Conservation (phyloP, 1,139 yeast genomes). For the Candida sp. region DNA sequence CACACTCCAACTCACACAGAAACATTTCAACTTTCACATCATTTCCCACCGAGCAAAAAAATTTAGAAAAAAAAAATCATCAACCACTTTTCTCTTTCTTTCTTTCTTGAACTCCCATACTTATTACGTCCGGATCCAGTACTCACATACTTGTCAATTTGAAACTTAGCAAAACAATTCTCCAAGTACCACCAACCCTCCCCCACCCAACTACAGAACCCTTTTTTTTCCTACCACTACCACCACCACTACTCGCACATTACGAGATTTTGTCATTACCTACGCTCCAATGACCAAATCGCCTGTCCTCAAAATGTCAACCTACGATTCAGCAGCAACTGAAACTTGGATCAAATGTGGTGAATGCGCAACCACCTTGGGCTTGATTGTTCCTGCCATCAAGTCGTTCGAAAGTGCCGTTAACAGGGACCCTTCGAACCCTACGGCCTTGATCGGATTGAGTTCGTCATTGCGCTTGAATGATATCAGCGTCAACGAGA, state of each 20-base stretch:
- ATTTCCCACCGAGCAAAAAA: neutral
- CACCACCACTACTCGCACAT: too few species aligned
- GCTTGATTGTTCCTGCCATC: constrained; percentile 43
- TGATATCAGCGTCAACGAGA: constrained; percentile 39
- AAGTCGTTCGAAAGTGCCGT: constrained; percentile 52
- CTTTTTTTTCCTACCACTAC: neutral
- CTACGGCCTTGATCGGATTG: constrained; percentile 47
- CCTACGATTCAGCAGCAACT: constrained; percentile 27
- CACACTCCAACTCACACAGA: neutral
- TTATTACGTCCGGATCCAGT: too few species aligned
- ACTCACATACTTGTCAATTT: too few species aligned
- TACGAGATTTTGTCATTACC: neutral
- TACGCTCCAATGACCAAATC: constrained; percentile 13
- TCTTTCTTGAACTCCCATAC: neutral
- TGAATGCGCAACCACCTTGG: constrained; percentile 50
- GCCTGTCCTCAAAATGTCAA: constrained; percentile 8
- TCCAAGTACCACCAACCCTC: neutral
- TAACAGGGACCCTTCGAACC: constrained; percentile 44
- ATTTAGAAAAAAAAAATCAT: neutral
- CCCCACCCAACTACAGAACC: neutral
- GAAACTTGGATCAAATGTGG: constrained; percentile 58
- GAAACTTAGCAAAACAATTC: too few species aligned
- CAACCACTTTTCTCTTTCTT: neutral
- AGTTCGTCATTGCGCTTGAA: constrained; percentile 40
- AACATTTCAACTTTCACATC: neutral